Evolutionary conservation across 2,329 filamentous ascomycete genomes (phyloP).

Genomic region (Cephalotrichum gorgonifer): DNA sequence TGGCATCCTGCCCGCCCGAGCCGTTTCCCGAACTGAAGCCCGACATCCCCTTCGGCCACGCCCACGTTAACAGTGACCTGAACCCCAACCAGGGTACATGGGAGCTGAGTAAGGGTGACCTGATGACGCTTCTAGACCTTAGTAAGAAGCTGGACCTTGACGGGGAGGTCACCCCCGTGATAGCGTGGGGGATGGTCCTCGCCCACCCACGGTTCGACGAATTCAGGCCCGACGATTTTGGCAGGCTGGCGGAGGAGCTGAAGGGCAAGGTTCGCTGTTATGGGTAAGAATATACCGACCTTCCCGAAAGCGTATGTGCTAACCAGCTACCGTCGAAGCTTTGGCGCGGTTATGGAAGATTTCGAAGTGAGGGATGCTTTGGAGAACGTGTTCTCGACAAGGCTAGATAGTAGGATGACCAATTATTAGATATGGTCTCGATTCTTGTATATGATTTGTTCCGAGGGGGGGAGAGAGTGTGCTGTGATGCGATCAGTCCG

Average conservation of each 20-base stretch:
- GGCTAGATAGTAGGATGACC: conserved; percentile 1
- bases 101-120: conserved; percentile 64
- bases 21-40: conserved; percentile 37
- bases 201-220: conserved; percentile 58
- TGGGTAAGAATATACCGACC: conserved; percentile 55
- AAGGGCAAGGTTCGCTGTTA: conserved; percentile 81
- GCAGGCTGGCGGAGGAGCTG: conserved; percentile 62
- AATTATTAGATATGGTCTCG: neutral
- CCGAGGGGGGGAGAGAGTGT: neutral
- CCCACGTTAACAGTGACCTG: conserved; percentile 22
- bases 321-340: conserved; percentile 25
- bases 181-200: conserved; percentile 82
- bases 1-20: conserved; percentile 81
- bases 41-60: conserved; percentile 42
- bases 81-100: conserved; percentile 54
- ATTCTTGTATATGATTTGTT: neutral
- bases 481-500: too few species aligned
- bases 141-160: conserved; percentile 75
- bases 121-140: conserved; percentile 73
- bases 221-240: conserved; percentile 59
- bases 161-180: conserved; percentile 87
- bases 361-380: conserved; percentile 70
- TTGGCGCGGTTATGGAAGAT: conserved; percentile 54
- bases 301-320: conserved; percentile 2
- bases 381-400: conserved; percentile 50